Evolutionary conservation across 208 protist genomes (phyloP).

Genomic region (Leishmania tarentolae): DNA sequence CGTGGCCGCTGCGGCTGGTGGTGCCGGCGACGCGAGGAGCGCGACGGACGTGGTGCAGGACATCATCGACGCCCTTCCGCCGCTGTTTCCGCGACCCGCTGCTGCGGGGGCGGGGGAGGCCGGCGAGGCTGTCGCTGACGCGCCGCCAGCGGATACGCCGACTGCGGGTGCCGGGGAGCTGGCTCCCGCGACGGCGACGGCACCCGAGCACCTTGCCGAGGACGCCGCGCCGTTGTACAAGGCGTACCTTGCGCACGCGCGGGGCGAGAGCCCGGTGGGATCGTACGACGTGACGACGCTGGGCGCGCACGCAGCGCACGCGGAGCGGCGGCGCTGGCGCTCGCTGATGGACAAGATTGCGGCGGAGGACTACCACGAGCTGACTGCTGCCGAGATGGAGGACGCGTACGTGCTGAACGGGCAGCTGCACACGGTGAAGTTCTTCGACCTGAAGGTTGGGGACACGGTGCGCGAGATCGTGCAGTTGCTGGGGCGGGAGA

Average conservation of each 20-base stretch:
- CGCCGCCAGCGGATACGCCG: background rate
- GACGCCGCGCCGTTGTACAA: constrained; percentile 61
- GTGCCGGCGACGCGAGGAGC: constrained; percentile 9
- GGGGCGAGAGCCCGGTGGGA: constrained; percentile 50
- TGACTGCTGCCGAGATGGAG: constrained; percentile 56
- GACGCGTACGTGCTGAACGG: constrained; percentile 69
- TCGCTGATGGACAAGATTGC: constrained; percentile 77
- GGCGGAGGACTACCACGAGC: constrained; percentile 69
- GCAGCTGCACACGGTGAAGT: constrained; percentile 88
- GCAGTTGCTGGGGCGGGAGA: constrained; percentile 60
- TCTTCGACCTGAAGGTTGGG: constrained; percentile 86
- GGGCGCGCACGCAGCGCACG: constrained; percentile 40
- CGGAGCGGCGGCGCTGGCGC: constrained; percentile 75
- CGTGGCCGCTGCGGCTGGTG: background rate
- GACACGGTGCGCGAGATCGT: constrained; percentile 83
- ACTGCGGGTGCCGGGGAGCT: background rate
- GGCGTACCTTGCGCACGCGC: constrained; percentile 67
- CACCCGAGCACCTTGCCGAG: constrained; percentile 21
- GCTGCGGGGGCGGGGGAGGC: background rate
- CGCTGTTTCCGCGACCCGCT: constrained; percentile 24
- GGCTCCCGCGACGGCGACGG: background rate
- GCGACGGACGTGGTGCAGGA: constrained; percentile 28
- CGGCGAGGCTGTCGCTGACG: background rate
- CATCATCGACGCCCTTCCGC: constrained; percentile 37
- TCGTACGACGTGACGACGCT: constrained; percentile 66